Evolutionary conservation across 805 yeast species (phyloP).

Genomic region (Saturnispora zaruensis): DNA sequence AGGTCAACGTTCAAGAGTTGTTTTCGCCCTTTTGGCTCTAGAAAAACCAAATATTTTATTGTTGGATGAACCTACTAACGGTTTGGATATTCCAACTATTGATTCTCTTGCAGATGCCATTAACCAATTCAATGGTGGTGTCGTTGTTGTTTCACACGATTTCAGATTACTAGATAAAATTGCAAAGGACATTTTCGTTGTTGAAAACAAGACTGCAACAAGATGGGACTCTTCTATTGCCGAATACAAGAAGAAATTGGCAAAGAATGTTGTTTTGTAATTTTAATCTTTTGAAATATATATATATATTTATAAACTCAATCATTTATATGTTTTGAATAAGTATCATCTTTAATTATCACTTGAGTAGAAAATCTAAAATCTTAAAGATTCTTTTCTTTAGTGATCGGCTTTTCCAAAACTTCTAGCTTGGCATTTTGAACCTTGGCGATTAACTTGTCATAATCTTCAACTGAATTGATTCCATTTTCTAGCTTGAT

Average conservation of each 20-base stretch:
- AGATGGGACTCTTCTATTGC: constrained; percentile 92
- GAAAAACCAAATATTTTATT: constrained; percentile 91
- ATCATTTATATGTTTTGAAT: background rate
- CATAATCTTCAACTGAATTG: constrained; percentile 24
- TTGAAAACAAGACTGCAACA: constrained; percentile 91
- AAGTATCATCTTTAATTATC: background rate
- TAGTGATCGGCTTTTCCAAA: background rate
- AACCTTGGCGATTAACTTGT: constrained; percentile 5
- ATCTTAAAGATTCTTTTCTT: background rate
- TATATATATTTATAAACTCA: background rate
- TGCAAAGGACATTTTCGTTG: constrained; percentile 95
- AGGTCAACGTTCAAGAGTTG: constrained; percentile 99
- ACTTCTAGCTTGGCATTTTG: background rate
- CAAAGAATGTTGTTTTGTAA: constrained; percentile 75
- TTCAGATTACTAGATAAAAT: constrained; percentile 95
- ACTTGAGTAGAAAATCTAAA: background rate
- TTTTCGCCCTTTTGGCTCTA: constrained; percentile 89
- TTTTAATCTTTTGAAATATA: background rate
- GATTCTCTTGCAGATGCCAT: constrained; percentile 97
- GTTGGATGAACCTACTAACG: constrained; percentile 99
- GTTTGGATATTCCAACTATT: constrained; percentile 96
- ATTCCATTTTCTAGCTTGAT: constrained; percentile 60
- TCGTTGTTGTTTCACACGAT: constrained; percentile 97
- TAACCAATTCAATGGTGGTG: constrained; percentile 93
- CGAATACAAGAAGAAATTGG: constrained; percentile 90